Evolutionary conservation across 495 filamentous ascomycete genomes (phyloP), one percentile per base, ranked within the genome.

Genomic region (Penicillium coprophilum): DNA sequence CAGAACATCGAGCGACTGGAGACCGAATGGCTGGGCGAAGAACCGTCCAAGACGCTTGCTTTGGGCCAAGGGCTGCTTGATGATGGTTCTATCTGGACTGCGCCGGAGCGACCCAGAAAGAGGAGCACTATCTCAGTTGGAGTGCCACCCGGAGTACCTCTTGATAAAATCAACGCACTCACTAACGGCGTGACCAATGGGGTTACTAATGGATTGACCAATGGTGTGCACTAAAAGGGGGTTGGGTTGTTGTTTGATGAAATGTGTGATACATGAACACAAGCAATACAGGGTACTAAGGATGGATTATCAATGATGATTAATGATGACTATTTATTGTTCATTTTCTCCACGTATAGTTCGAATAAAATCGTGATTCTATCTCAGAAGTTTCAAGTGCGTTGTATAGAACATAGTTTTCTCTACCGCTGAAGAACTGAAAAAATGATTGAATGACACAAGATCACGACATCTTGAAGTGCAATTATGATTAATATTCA

Each of bases 1-100:
- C 65, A 66, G 34, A 77, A 78, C 27, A 62, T 79, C 20, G 68
- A 77, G 43, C 72, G 66, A 9, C 57, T 74, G 1, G 71, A 75
- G 59, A 58, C 69, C 12, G 60, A 73, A 49, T 80, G 78, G 77
- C 63, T 80, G 55, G 78, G 77, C 1, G 68, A 73, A 55, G 69
- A 68, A 30, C 71, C 76, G 17, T 72, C 74, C 0, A 58, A 57
- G 30, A 53, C 60, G 6, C 64, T 79, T 10, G 63, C 66, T 6
- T 61, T 61, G 46, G 78, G 78, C 2, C 77, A 80, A 56, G 61
- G 55, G 15, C 54, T 75, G 9, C 56, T 77, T 9, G 74, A 68
- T n/a, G 62, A 67, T 50, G 68, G 68, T 19, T 34, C 59, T 6
- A 56, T 61, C 19, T 68, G 65, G 65, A 66, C 62, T 8, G 61